Evolutionary conservation across 805 yeast genomes (phyloP), one percentile per base, ranked within the genome.

Genomic region (Pichia pseudocactophila): DNA sequence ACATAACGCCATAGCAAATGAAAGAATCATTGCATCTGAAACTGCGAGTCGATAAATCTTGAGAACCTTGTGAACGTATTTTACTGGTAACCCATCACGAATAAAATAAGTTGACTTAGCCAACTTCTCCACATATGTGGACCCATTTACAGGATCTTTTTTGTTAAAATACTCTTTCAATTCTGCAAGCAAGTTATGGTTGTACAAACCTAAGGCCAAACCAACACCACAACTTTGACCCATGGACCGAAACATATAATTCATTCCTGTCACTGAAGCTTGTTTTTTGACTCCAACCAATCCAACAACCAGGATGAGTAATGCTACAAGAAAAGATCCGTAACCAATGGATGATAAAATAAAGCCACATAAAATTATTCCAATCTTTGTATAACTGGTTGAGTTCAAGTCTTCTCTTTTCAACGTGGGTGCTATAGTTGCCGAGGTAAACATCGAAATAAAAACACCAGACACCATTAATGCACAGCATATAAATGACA

Each of bases 191-290:
- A 69, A 50, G 7, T 57, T 53, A 36, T 55, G 56, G 37, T 65
- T 66, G 49, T 64, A 69, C 1, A 62, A 44, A 13, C 64, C 62
- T 31, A 71, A 52, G 2, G 69, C 56, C 4, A 69, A 52, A 5
- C 74, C 71, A 2, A 69, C 70, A 38, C 76, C 76, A 8, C 66
- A 46, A 11, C 69, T 71, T 37, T 66, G 65, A 16, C 76, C 77
- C 39, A 69, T 56, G 3, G 77, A 70, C 48, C 76, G 61, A 61
- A 73, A 71, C 40, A 71, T 52, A 46, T 71, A 71, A 50, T 68
- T 70, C 58, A 71, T 63, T 34, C 76, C 75, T 1, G 73, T 70
- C 39, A 70, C 68, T 2, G 70, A 59, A 12, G 74, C 75, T 52
- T 71, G 77, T 43, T 66, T 63, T 22, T 68, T 62, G 40, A 60